A percentile compares a stretch with the other conserved stretches of the same genome.
Evolutionary conservation across 2,329 filamentous ascomycete species (phyloP).

Genomic region (Zymoseptoria pseudotritici): DNA sequence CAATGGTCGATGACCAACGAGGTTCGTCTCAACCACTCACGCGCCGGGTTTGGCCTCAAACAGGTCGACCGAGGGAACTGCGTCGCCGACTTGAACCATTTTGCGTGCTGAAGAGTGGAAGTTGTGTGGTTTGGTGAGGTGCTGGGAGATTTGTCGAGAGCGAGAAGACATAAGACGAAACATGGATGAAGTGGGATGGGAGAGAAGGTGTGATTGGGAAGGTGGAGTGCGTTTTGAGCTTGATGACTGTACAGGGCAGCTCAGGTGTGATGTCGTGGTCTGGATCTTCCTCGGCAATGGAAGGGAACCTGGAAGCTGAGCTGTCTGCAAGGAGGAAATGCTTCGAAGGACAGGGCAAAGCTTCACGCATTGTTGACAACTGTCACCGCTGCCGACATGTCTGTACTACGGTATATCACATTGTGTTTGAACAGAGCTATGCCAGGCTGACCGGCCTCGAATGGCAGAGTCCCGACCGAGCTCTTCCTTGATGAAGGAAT

Average conservation of each 20-base stretch:
- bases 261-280: not conserved
- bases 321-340: too few species aligned
- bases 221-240: not conserved
- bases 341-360: too few species aligned
- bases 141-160: not conserved
- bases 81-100: conserved; percentile 70
- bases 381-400: too few species aligned
- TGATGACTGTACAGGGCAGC: not conserved
- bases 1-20: not conserved
- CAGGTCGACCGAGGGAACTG: conserved; percentile 67
- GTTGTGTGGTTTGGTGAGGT: conserved; percentile 13
- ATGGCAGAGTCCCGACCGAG: not conserved
- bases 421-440: too few species aligned
- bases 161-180: conserved; percentile 18
- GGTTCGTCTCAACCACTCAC: not conserved
- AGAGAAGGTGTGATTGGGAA: conserved; percentile 1
- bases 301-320: too few species aligned
- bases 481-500: not conserved
- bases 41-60: conserved; percentile 84
- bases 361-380: too few species aligned
- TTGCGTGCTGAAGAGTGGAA: conserved; percentile 60
- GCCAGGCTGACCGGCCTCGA: too few species aligned
- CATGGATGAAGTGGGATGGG: conserved; percentile 12
- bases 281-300: too few species aligned
- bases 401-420: too few species aligned